Base-by-base conservation (phyloP, 768 basidiomycete genomes). In the Pulveroboletus ravenelii region DNA sequence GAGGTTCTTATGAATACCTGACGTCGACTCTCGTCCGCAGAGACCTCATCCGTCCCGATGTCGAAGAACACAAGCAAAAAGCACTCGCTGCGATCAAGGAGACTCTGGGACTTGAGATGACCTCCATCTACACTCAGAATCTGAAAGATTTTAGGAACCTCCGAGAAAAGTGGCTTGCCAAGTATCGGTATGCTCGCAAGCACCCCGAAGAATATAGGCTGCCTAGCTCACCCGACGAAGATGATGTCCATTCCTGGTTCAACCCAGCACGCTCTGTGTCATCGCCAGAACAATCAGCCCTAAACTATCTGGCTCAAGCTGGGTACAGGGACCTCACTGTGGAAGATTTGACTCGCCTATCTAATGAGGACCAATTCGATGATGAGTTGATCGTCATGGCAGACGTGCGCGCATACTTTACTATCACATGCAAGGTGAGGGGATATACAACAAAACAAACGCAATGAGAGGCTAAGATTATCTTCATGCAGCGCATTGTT, bases 381-480 rank as follows among this genome's bases (percentile, higher is more conserved):
- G 72, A 76, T 13, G 82, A 79, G 44, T 48, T 82, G 13, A 52
- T 59, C 2, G 72, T 82, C 6, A 79, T 80, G 76, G 77, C 80
- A 0, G 74, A 76, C 15, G 77, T 81, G 0, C 72, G 74, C 0
- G 81, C 78, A 5, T 84, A 80, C 52, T 82, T 77, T 59, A 73
- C 78, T 35, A 71, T 82, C 0, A 74, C 80, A 7, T 75, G 71
- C 66, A 77, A 78, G 71, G 81, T 79, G 50, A 17, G 65, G 63
- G 1, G 12, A n/a, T 48, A 40, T 14, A 18, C 4, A n/a, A 18
- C 6, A 3, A n/a, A 30, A 17, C 6, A 15, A 15, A 51, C 14
- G 0, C 6, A 9, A n/a, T 27, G 27, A 37, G 13, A 9, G n/a
- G n/a, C 40, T 49, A 9, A 32, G 1, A 35, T 15, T 17, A 40